Base-by-base conservation (phyloP, 441 rosid species). In the Caryocar brasiliense region DNA sequence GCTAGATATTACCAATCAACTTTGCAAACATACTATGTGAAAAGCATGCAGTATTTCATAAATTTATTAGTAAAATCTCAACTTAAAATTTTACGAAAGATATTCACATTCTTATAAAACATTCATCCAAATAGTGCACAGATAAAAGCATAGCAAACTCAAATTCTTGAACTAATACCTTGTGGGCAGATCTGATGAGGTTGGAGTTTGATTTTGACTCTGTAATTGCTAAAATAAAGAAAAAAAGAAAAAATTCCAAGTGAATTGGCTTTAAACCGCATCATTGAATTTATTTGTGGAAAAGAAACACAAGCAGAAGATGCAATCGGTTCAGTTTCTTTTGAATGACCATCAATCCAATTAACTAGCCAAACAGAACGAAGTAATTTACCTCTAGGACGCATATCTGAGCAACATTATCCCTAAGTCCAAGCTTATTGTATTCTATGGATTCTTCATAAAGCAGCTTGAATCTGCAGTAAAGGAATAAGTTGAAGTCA, bases 331-430 rank as follows among this genome's bases (percentile, higher is more conserved):
- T 2, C 13, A 51, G 58, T 62, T 29, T 21, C 18, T 7, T 38
- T 7, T 33, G 40, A 33, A 35, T 10, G 27, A 15, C 5, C 47
- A 30, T 26, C 40, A 11, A 2, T 56, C 51, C 32, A 25, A 6
- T 28, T 55, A 59, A 28, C 18, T 34, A 10, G 8, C 21, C 8
- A 25, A 24, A 45, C 10, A 24, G 22, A 35, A 61, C 17, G 21
- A 26, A 24, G 13, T 56, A 15, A 61, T 17, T 28, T 69, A 87
- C 98, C 98, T 83, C 95, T 56, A 92, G 61, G 51, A 92, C 94
- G 48, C 95, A 92, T 74, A 87, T 85, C 75, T 92, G 98, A 59
- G 95, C 96, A 77, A 92, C 96, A 77, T 92, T 87, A 71, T 92
- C 94, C 34, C 98, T 81, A 42, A 92, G 91, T 51, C 90, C 87